phyloP scores from a whole-genome alignment of 352 stramenopile genomes.

The Globisporangium camurandrum region DNA sequence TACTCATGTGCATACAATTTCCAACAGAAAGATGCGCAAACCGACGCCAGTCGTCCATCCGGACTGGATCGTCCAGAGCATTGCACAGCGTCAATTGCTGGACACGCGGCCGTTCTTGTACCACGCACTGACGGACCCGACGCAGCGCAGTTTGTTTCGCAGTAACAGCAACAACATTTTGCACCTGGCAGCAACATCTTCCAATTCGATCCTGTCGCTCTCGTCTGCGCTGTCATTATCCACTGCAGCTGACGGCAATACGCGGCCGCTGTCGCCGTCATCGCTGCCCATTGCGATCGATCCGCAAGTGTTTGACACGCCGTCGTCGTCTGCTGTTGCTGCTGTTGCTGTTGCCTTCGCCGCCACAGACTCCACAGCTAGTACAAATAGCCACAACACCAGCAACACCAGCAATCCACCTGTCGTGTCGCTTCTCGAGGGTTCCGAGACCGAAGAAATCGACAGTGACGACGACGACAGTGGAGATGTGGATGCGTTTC shows the following conservation, averaged over 20 bases:
- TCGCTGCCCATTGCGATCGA: background rate
- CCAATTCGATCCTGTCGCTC: background rate
- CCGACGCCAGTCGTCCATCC: conserved; percentile 79
- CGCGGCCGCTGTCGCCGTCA: background rate
- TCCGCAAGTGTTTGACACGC: background rate
- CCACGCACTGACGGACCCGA: conserved; percentile 68
- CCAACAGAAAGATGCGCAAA: conserved; percentile 39
- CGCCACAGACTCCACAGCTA: too few relatives aligned
- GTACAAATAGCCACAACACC: too few relatives aligned
- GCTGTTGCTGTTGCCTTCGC: background rate
- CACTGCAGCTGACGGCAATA: background rate
- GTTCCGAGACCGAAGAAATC: background rate
- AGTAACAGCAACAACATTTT: conserved; percentile 12
- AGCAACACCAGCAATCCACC: too few relatives aligned
- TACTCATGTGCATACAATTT: too few relatives aligned
- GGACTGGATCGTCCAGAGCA: conserved; percentile 90
- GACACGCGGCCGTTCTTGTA: conserved; percentile 81
- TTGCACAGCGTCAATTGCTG: conserved; percentile 62
- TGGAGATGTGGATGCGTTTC: background rate
- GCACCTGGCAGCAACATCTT: background rate
- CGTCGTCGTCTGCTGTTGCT: too few relatives aligned
- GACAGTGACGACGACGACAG: background rate
- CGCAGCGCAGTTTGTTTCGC: conserved; percentile 40
- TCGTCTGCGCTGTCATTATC: background rate
- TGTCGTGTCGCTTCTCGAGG: background rate